Percentiles rank a stretch among this genome's conserved stretches.
Conservation (phyloP, 768 basidiomycete genomes). For the Fomitopsis pulvina region DNA sequence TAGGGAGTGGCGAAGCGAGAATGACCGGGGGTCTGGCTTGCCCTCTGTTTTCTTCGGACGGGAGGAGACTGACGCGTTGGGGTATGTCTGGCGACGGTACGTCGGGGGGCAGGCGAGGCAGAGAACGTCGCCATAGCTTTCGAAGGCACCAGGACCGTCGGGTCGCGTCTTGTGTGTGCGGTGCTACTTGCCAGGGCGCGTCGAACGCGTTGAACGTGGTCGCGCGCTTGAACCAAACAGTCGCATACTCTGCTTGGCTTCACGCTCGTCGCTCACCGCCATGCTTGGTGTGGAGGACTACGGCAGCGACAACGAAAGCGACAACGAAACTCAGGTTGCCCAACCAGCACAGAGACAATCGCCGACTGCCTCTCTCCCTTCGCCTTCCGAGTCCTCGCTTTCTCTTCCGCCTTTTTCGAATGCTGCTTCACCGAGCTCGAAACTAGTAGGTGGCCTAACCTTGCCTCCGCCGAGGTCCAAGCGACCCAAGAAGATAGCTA, state of each 20-base stretch:
- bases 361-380: conserved; percentile 15
- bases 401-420: conserved; percentile 25
- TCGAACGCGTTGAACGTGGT: conserved; percentile 12
- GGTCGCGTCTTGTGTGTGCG: no score
- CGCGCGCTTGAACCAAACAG: conserved; percentile 12
- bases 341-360: conserved; percentile 4
- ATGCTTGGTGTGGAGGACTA: conserved; percentile 79
- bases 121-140: conserved; percentile 58
- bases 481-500: conserved; percentile 54
- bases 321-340: conserved; percentile 30
- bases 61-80: conserved; percentile 24
- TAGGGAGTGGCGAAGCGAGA: conserved; percentile 41
- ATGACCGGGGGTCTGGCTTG: conserved; percentile 16
- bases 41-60: conserved; percentile 11
- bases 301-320: conserved; percentile 61
- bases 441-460: conserved; percentile 20
- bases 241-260: background rate
- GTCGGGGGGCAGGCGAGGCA: conserved; percentile 53
- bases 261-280: conserved; percentile 9
- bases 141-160: no score
- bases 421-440: conserved; percentile 13
- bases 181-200: no score
- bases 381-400: conserved; percentile 24
- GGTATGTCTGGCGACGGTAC: conserved; percentile 26
- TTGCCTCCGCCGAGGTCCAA: conserved; percentile 38